Evolutionary conservation across 352 stramenopile species (phyloP).

Genomic region (Blastocystis sp.): DNA sequence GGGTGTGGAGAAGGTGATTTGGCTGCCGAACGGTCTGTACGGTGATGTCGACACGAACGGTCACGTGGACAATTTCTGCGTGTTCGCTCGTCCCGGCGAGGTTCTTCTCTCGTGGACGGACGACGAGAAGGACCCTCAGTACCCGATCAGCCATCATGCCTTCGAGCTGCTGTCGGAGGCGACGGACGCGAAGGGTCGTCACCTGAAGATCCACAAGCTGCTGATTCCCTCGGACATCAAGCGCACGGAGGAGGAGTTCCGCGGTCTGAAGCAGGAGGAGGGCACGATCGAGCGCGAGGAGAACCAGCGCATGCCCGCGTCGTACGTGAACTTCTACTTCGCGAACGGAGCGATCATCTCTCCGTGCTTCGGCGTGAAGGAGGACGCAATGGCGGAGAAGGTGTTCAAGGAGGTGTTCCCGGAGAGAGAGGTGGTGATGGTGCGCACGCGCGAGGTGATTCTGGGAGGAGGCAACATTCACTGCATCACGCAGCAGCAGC

Average conservation of each 20-base stretch:
- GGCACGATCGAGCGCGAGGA: constrained; percentile 57
- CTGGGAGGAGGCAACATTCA: constrained; percentile 69
- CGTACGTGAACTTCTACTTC: constrained; percentile 70
- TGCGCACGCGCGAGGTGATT: constrained; percentile 64
- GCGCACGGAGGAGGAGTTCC: background rate
- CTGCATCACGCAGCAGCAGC: constrained; percentile 67
- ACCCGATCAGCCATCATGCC: constrained; percentile 61
- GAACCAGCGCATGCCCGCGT: constrained; percentile 64
- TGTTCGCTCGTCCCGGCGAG: constrained; percentile 60
- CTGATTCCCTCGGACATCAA: constrained; percentile 61
- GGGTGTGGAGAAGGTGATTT: constrained; percentile 64
- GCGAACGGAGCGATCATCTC: constrained; percentile 64
- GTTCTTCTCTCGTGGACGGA: constrained; percentile 65
- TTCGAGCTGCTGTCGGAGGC: constrained; percentile 58
- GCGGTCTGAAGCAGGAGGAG: constrained; percentile 33
- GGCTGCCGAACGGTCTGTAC: constrained; percentile 63
- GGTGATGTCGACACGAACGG: constrained; percentile 67
- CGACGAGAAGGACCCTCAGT: constrained; percentile 62
- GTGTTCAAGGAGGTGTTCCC: constrained; percentile 62
- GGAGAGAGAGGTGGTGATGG: constrained; percentile 61
- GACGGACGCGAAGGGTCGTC: constrained; percentile 62
- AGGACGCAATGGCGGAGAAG: constrained; percentile 58
- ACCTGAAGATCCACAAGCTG: constrained; percentile 63
- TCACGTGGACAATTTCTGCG: constrained; percentile 67
- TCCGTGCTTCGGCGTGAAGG: constrained; percentile 63